Conservation (phyloP, 1,139 yeast genomes). For the Kazachstania sp. region DNA sequence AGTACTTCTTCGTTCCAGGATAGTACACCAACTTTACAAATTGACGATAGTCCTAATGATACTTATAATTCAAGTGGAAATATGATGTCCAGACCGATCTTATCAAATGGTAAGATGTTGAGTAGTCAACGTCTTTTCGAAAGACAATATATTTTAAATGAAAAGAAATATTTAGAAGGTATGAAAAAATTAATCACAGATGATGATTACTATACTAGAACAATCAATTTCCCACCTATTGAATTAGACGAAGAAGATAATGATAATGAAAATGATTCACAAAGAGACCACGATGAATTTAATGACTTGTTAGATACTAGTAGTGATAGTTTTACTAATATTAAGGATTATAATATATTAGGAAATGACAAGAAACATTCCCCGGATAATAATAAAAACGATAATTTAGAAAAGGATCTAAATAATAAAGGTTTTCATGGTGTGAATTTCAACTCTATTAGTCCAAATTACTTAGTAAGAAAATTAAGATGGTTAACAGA, state of each 20-base stretch:
- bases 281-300: conserved; percentile 1
- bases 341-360: conserved; percentile 1
- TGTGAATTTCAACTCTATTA: conserved; percentile 6
- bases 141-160: conserved; percentile 43
- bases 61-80: neutral
- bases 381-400: neutral
- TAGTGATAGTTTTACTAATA: conserved; percentile 18
- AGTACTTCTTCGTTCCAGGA: neutral
- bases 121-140: conserved; percentile 20
- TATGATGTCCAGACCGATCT: neutral
- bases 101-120: conserved; percentile 6
- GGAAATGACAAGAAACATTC: conserved; percentile 1
- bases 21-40: neutral
- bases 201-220: conserved; percentile 67
- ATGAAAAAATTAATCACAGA: conserved; percentile 57
- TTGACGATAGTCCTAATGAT: neutral
- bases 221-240: conserved; percentile 34
- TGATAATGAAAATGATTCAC: conserved; percentile 21
- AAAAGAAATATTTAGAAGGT: conserved; percentile 56
- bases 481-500: conserved; percentile 25
- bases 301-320: conserved; percentile 6
- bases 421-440: neutral
- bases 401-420: neutral
- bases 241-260: conserved; percentile 26
- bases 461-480: conserved; percentile 17